A percentile compares a stretch with the other conserved stretches of the same genome.
Conservation (phyloP, 306 rosid genomes). For the Lupinus albus region DNA sequence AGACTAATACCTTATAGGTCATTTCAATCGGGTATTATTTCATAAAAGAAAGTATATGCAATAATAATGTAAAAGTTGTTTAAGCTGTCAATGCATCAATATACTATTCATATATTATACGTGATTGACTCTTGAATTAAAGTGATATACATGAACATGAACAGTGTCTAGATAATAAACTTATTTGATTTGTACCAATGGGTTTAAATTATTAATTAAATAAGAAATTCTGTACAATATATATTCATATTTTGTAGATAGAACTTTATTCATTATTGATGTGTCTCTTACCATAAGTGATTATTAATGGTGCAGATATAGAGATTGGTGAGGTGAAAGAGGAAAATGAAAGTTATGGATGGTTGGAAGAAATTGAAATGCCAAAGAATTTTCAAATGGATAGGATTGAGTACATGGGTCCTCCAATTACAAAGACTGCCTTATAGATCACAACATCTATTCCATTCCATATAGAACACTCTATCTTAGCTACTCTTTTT, state of each 20-base stretch:
- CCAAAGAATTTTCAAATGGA: slow-evolving; percentile 60
- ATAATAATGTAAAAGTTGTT: too few relatives aligned
- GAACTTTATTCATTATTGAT: background rate
- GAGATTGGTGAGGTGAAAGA: slow-evolving; percentile 30
- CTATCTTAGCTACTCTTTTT: slow-evolving; percentile 30
- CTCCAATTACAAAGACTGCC: slow-evolving; percentile 45
- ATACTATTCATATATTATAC: too few relatives aligned
- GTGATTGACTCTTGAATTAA: too few relatives aligned
- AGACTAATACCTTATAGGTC: too few relatives aligned
- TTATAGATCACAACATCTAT: slow-evolving; percentile 23
- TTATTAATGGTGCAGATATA: slow-evolving; percentile 42
- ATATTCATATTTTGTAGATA: too few relatives aligned
- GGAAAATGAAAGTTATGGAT: slow-evolving; percentile 43
- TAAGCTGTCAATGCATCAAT: too few relatives aligned
- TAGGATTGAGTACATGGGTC: slow-evolving; percentile 64
- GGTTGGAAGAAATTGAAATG: slow-evolving; percentile 76
- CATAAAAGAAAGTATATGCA: too few relatives aligned
- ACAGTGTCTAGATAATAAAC: too few relatives aligned
- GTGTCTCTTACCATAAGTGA: background rate
- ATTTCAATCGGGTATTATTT: too few relatives aligned
- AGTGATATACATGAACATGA: too few relatives aligned
- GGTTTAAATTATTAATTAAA: background rate
- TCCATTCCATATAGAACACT: background rate
- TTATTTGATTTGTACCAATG: background rate
- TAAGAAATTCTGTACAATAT: background rate